Percentiles rank a stretch among this genome's conserved stretches.
Conservation (phyloP, 2,329 filamentous ascomycete species). For the Aspergillus japonicus region DNA sequence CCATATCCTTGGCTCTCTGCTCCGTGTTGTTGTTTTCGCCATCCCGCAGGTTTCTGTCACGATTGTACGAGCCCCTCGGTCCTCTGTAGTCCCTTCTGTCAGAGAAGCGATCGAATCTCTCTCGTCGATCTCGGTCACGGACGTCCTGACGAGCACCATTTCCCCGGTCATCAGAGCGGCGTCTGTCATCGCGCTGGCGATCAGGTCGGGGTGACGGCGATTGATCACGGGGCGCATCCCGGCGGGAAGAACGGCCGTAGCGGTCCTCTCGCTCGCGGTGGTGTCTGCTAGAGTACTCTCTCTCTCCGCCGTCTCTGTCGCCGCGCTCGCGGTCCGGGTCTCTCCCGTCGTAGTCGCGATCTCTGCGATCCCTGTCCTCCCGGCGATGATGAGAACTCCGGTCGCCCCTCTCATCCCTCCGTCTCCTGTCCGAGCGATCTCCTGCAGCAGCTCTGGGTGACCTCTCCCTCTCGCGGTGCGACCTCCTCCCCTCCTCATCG, state of each 20-base stretch:
- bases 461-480: slow-evolving; percentile 18
- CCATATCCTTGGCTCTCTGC: slow-evolving; percentile 25
- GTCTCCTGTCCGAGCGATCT: slow-evolving; percentile 23
- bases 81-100: slow-evolving; percentile 24
- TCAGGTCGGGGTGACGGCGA: slow-evolving; percentile 25
- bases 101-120: slow-evolving; percentile 18
- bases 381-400: not conserved
- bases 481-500: slow-evolving; percentile 22
- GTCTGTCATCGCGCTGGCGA: slow-evolving; percentile 14
- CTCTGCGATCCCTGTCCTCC: slow-evolving; percentile 20
- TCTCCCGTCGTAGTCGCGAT: slow-evolving; percentile 6
- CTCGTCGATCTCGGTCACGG: slow-evolving; percentile 18
- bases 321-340: slow-evolving; percentile 8
- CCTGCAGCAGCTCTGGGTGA: slow-evolving; percentile 19
- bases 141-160: slow-evolving; percentile 8
- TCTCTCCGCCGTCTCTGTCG: slow-evolving; percentile 14
- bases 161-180: slow-evolving; percentile 14
- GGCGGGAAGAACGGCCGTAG: slow-evolving; percentile 23
- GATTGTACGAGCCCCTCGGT: slow-evolving; percentile 17
- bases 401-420: slow-evolving; percentile 19
- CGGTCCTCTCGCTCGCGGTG: slow-evolving; percentile 26
- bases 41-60: slow-evolving; percentile 17
- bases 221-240: slow-evolving; percentile 17
- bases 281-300: slow-evolving; percentile 23
- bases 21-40: slow-evolving; percentile 12